These are phyloP conservation scores for Ophiostoma populinum DNA, from an alignment of 2,329 filamentous ascomycete genomes.

Conservation along the genomic window DNA sequence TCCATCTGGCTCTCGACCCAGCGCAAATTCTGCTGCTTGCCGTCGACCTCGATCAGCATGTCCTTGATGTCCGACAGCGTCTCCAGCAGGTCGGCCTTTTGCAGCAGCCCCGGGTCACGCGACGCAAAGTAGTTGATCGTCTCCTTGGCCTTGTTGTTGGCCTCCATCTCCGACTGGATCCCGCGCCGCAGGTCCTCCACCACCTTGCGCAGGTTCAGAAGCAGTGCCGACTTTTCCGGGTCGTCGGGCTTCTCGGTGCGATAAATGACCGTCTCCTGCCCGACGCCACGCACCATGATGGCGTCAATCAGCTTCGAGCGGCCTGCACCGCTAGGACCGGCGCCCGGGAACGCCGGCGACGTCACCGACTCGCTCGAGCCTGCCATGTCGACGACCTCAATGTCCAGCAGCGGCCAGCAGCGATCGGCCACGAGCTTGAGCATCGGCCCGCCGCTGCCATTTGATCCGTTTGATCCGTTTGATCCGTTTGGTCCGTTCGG, in stretches of 20 bases:
- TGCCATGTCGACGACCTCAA: slow-evolving; percentile 80
- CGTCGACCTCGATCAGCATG: slow-evolving; percentile 87
- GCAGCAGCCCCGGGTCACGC: slow-evolving; percentile 56
- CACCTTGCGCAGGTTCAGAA: slow-evolving; percentile 83
- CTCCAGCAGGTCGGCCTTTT: slow-evolving; percentile 67
- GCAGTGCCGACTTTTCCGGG: slow-evolving; percentile 59
- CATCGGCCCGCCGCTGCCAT: slow-evolving; percentile 29
- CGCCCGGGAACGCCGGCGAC: slow-evolving; percentile 7
- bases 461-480: too few relatives aligned
- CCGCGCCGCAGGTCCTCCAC: slow-evolving; percentile 81
- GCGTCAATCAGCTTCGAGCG: slow-evolving; percentile 61
- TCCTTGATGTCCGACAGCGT: slow-evolving; percentile 64
- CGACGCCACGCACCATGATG: slow-evolving; percentile 73
- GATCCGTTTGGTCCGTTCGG: too few relatives aligned
- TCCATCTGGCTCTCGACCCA: slow-evolving; percentile 95
- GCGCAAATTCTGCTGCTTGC: slow-evolving; percentile 86
- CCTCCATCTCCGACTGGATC: slow-evolving; percentile 71
- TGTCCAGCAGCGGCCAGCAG: slow-evolving; percentile 85
- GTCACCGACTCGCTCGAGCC: slow-evolving; percentile 39
- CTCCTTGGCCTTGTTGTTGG: slow-evolving; percentile 68
- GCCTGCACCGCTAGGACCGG: slow-evolving; percentile 12
- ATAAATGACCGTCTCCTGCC: slow-evolving; percentile 86
- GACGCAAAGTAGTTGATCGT: slow-evolving; percentile 75
- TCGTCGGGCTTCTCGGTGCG: slow-evolving; percentile 69
- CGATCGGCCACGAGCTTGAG: slow-evolving; percentile 81